Evolutionary conservation across 345 rosid genomes (phyloP).

Genomic region (Rhodomyrtus tomentosa): DNA sequence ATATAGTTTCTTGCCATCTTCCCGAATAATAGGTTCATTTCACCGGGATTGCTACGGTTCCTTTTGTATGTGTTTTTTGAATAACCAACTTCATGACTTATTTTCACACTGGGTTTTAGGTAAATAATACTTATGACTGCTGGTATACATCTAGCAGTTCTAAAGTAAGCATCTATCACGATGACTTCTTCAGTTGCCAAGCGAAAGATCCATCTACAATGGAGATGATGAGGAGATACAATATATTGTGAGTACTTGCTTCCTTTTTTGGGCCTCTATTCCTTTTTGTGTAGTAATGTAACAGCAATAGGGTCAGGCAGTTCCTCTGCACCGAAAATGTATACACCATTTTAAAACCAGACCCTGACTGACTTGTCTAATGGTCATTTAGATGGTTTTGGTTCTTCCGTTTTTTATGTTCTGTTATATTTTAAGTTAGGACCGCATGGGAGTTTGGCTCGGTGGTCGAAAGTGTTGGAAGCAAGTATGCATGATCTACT

Average conservation of each 20-base stretch:
- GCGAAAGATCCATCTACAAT: constrained; percentile 42
- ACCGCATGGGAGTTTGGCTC: neutral
- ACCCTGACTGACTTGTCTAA: neutral
- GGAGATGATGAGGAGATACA: constrained; percentile 45
- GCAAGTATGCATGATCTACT: neutral
- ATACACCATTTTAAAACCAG: neutral
- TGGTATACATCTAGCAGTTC: constrained; percentile 64
- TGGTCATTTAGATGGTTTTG: neutral
- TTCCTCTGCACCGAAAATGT: neutral
- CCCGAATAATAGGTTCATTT: neutral
- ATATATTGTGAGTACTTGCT: constrained; percentile 42
- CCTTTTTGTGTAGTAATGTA: neutral
- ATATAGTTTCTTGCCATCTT: neutral
- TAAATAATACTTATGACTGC: constrained; percentile 84
- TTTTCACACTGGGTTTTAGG: constrained; percentile 21
- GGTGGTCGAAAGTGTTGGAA: neutral
- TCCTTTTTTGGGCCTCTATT: neutral
- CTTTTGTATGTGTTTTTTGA: neutral
- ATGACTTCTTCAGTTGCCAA: constrained; percentile 63
- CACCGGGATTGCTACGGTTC: neutral
- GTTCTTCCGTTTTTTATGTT: neutral
- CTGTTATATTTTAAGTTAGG: neutral
- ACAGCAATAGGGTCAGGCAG: neutral
- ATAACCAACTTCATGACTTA: neutral
- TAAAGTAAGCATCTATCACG: constrained; percentile 57